These are phyloP conservation scores for Bruguiera sexangula DNA, from an alignment of 345 rosid genomes.

Conservation along the genomic window DNA sequence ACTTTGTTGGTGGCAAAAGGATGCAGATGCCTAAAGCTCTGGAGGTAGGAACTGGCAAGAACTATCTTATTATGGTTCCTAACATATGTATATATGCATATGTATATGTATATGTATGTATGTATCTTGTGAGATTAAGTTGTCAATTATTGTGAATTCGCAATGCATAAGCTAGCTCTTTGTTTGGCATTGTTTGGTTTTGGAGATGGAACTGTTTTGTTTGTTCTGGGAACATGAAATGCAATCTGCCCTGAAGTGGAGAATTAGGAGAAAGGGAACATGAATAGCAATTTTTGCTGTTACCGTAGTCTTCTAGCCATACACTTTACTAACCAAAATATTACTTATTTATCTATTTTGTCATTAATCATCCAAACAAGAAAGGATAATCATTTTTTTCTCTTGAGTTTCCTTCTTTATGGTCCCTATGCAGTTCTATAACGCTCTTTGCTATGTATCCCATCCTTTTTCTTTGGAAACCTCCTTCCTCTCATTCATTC, in stretches of 20 bases:
- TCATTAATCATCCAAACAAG: background rate
- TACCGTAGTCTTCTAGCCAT: too few species aligned
- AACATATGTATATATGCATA: background rate
- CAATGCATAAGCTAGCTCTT: background rate
- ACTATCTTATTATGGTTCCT: background rate
- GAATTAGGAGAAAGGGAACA: too few species aligned
- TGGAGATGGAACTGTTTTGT: background rate
- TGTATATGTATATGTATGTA: background rate
- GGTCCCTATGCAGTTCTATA: too few species aligned
- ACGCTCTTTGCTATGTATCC: background rate
- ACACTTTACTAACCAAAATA: too few species aligned
- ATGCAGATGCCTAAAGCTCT: constrained; percentile 27
- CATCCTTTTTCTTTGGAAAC: background rate
- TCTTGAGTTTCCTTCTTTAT: too few species aligned
- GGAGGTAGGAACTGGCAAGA: constrained; percentile 19
- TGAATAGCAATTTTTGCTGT: too few species aligned
- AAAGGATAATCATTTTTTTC: background rate
- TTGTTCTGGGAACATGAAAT: background rate
- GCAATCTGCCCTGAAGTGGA: background rate
- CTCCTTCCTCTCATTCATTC: background rate
- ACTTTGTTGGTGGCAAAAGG: constrained; percentile 25
- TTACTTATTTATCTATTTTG: too few species aligned
- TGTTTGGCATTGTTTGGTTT: background rate
- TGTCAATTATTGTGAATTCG: background rate
- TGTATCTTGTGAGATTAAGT: background rate